Evolutionary conservation across 768 basidiomycete genomes (phyloP).

Genomic region (Hypholoma sublateritium): DNA sequence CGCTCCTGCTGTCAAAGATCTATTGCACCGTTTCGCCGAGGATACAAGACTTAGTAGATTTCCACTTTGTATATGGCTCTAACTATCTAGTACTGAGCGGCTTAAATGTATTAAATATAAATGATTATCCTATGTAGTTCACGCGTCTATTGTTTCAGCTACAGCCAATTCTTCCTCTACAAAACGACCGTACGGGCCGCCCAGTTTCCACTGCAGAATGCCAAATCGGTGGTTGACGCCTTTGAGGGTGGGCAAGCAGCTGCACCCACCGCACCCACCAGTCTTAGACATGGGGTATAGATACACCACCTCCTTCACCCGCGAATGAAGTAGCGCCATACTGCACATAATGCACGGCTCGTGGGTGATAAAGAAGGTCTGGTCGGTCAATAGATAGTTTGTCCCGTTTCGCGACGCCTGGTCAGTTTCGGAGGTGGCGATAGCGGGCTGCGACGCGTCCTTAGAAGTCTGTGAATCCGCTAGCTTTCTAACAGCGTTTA

Average conservation of each 20-base stretch:
- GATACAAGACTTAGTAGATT: too few species aligned
- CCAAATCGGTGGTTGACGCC: slow-evolving; percentile 89
- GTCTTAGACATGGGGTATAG: slow-evolving; percentile 71
- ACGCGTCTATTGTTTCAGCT: slow-evolving; percentile 39
- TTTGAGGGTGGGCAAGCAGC: slow-evolving; percentile 76
- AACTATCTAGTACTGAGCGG: too few species aligned
- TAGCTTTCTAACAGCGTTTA: slow-evolving; percentile 71
- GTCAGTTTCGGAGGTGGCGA: slow-evolving; percentile 8
- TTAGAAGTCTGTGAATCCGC: slow-evolving; percentile 51
- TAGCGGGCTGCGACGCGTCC: not conserved
- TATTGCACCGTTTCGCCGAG: too few species aligned
- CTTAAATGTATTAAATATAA: too few species aligned
- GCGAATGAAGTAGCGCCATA: slow-evolving; percentile 93
- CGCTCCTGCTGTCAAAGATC: not conserved
- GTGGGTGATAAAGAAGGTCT: slow-evolving; percentile 86
- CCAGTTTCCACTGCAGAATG: slow-evolving; percentile 64
- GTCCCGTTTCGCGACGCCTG: slow-evolving; percentile 53
- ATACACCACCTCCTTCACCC: slow-evolving; percentile 86
- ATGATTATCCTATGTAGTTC: slow-evolving; percentile 7
- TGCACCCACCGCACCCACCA: slow-evolving; percentile 82
- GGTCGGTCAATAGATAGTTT: slow-evolving; percentile 86
- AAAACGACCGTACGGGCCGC: slow-evolving; percentile 10
- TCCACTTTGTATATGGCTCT: not conserved
- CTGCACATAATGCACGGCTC: slow-evolving; percentile 98
- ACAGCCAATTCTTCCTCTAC: slow-evolving; percentile 22